Conservation (phyloP, 1,284 basidiomycete species). For the Rhodotorula sp. region DNA sequence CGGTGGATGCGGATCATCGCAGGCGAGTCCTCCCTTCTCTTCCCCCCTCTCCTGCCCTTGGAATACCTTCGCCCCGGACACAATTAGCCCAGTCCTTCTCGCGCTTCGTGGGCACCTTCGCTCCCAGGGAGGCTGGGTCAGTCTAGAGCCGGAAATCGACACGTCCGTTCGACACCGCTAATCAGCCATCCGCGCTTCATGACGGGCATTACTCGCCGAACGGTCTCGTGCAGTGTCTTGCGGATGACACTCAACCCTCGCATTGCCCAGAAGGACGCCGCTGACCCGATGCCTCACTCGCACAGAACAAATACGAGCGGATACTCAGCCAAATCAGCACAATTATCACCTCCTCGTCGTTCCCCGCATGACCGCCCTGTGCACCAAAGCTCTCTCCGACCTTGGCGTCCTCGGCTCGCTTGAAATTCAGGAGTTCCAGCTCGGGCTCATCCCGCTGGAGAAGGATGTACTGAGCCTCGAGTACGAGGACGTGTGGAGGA, state of each 20-base stretch:
- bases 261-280: background rate
- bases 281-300: background rate
- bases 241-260: background rate
- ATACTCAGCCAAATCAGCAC: constrained; percentile 55
- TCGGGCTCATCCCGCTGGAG: constrained; percentile 90
- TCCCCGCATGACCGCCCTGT: constrained; percentile 81
- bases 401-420: constrained; percentile 89
- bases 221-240: background rate
- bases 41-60: background rate
- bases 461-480: constrained; percentile 88
- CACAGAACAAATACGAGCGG: constrained; percentile 71
- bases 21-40: constrained; percentile 55
- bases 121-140: background rate
- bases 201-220: constrained; percentile 11
- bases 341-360: constrained; percentile 87
- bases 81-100: background rate
- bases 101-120: background rate
- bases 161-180: background rate
- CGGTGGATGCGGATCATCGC: constrained; percentile 85
- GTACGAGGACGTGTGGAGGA: constrained; percentile 74
- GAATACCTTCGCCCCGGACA: background rate
- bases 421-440: constrained; percentile 76
- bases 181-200: background rate
- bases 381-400: constrained; percentile 77
- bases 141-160: background rate